Percentiles rank a stretch among this genome's conserved stretches.
Evolutionary conservation across 129 eudicot species (phyloP).

Genomic region (Smallanthus sonchifolius): DNA sequence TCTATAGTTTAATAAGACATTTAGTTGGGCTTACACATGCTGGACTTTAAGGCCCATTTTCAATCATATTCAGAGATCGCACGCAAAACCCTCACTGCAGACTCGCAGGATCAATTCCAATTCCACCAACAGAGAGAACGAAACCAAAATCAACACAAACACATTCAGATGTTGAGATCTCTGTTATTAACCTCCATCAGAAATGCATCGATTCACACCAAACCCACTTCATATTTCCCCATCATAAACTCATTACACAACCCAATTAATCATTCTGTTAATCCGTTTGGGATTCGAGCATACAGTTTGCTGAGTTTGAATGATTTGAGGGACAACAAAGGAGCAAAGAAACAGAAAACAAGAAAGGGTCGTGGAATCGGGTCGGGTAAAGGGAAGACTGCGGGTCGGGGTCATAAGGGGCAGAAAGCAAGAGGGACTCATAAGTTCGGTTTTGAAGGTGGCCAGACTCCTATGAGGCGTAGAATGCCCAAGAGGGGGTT

Average conservation of each 20-base stretch:
- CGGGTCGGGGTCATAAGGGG: slow-evolving; percentile 97
- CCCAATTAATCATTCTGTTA: neutral
- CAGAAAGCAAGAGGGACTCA: slow-evolving; percentile 90
- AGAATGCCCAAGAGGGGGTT: slow-evolving; percentile 92
- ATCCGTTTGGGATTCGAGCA: slow-evolving; percentile 30
- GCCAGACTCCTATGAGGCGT: slow-evolving; percentile 89
- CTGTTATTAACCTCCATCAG: slow-evolving; percentile 26
- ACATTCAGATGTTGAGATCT: slow-evolving; percentile 42
- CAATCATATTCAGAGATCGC: no score
- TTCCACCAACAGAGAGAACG: neutral
- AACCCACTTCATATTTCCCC: slow-evolving; percentile 21
- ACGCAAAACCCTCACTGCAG: no score
- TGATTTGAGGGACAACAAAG: slow-evolving; percentile 82
- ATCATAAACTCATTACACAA: neutral
- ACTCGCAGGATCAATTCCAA: neutral
- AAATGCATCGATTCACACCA: slow-evolving; percentile 24
- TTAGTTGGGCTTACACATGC: no score
- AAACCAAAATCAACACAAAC: neutral
- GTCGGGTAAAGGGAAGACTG: slow-evolving; percentile 97
- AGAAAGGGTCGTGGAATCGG: slow-evolving; percentile 97
- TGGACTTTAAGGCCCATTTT: no score
- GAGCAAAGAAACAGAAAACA: slow-evolving; percentile 82
- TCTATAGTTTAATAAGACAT: no score
- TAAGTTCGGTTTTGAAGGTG: slow-evolving; percentile 97
- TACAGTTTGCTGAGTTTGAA: slow-evolving; percentile 69